Percentiles rank a stretch among this genome's conserved stretches.
Evolutionary conservation across 768 basidiomycete species (phyloP).

Genomic region (Leucogyrophana mollusca): DNA sequence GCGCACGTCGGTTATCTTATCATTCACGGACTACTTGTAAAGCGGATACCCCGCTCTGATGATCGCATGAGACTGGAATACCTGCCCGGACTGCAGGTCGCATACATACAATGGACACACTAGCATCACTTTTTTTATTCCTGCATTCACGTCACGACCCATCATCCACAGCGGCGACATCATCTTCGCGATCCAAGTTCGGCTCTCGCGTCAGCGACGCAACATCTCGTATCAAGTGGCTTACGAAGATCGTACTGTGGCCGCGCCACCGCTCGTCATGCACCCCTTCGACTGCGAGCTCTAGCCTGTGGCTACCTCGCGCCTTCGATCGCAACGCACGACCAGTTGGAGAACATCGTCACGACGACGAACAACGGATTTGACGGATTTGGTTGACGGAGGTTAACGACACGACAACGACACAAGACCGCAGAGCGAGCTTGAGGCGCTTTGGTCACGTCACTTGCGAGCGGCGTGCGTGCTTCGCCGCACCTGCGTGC

Average conservation of each 20-base stretch:
- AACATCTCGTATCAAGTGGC: conserved; percentile 14
- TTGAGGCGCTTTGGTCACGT: conserved; percentile 54
- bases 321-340: conserved; percentile 12
- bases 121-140: conserved; percentile 37
- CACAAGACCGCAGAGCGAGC: conserved; percentile 65
- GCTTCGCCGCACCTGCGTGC: conserved; percentile 53
- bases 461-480: conserved; percentile 49
- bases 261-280: conserved; percentile 49
- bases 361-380: conserved; percentile 49
- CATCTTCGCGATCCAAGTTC: conserved; percentile 17
- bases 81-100: conserved; percentile 60
- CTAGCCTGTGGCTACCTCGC: conserved; percentile 42
- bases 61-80: conserved; percentile 38
- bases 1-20: conserved; percentile 34
- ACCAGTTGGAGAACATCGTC: conserved; percentile 31
- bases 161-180: conserved; percentile 18
- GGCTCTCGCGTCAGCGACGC: conserved; percentile 21
- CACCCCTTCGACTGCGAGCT: conserved; percentile 25
- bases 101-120: conserved; percentile 50
- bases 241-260: conserved; percentile 43
- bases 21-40: conserved; percentile 30
- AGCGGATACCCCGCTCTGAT: conserved; percentile 31
- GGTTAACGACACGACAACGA: conserved; percentile 55
- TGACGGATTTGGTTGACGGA: conserved; percentile 51
- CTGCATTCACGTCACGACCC: conserved; percentile 41